Evolutionary conservation across 495 filamentous ascomycete species (phyloP), one percentile per base, ranked within the genome.

Genomic region (Tuber borchii): DNA sequence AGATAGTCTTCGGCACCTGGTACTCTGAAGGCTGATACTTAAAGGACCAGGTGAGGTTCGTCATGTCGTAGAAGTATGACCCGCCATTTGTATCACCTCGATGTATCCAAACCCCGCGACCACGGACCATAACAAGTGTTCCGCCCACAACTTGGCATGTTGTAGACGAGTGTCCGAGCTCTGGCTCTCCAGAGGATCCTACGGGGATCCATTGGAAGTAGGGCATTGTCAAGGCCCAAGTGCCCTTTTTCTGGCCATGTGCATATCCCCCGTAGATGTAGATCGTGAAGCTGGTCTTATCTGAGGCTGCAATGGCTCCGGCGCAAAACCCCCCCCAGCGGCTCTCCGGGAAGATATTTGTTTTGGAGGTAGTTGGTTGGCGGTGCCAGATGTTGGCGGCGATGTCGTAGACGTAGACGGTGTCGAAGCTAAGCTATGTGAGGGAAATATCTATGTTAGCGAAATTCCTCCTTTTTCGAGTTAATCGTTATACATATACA

Each of bases 1-100:
- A 65, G 43, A 79, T 17, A 19, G 20, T 20, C 42, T 46, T 17
- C 42, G 78, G 78, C 5, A 79, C 76, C 16, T 73, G 45, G 19
- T 79, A 79, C 31, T 34, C 26, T 34, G 56, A 65, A 16, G 56
- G 56, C 56, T 65, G 56, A 19, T 65, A 65, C 56, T 65, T 34
- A 7, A 16, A 12, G 14, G 26, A 5, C 56, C 56, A 65, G 26
- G 56, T 19, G 6, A 65, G 56, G 8, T 65, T 65, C 56, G 56
- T 31, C 56, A 65, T 65, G 34, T 65, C 56, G 26, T 65, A 65
- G 56, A 65, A 65, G 56, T 65, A 65, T 14, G 56, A 17, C 56
- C 56, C 56, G 3, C 56, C 26, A 65, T 65, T 65, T 14, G 56
- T 0, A 19, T 65, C 56, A 26, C 56, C 56, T 34, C 56, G 56